These are phyloP conservation scores for Colletotrichum eleusines DNA, from an alignment of 2,329 filamentous ascomycete genomes.

Conservation along the genomic window DNA sequence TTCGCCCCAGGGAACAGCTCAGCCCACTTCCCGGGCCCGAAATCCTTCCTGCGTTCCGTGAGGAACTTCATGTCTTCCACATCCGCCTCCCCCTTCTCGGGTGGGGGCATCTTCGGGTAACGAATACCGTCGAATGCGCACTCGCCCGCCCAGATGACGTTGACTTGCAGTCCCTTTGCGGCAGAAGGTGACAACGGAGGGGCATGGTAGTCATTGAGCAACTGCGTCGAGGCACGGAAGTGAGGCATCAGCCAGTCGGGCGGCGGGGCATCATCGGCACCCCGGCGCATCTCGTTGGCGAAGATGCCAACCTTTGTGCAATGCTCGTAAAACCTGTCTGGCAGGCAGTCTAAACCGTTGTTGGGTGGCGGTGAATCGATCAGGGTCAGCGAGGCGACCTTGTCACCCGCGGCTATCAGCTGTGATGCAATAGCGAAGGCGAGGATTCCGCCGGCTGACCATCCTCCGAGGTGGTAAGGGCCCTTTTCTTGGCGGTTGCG, in stretches of 20 bases:
- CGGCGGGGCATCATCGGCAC: constrained; percentile 66
- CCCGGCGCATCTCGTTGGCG: constrained; percentile 60
- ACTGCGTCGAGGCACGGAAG: constrained; percentile 75
- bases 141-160: constrained; percentile 78
- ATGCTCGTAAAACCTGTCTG: constrained; percentile 74
- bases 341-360: constrained; percentile 73
- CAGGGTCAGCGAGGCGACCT: constrained; percentile 70
- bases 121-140: constrained; percentile 76
- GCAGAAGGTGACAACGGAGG: constrained; percentile 67
- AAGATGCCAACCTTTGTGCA: constrained; percentile 79
- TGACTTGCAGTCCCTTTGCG: constrained; percentile 60
- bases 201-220: constrained; percentile 71
- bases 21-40: constrained; percentile 77
- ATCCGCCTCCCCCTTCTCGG: constrained; percentile 65
- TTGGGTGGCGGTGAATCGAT: constrained; percentile 76
- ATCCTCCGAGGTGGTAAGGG: constrained; percentile 77
- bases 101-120: constrained; percentile 58
- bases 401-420: constrained; percentile 67
- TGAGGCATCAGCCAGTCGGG: constrained; percentile 80
- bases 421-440: constrained; percentile 75
- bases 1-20: constrained; percentile 71
- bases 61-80: constrained; percentile 61
- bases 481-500: constrained; percentile 68
- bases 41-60: constrained; percentile 78
- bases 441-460: constrained; percentile 80